phyloP scores from a whole-genome alignment of 805 yeast species.

The Hemisphaericaspora nanyangensis region DNA sequence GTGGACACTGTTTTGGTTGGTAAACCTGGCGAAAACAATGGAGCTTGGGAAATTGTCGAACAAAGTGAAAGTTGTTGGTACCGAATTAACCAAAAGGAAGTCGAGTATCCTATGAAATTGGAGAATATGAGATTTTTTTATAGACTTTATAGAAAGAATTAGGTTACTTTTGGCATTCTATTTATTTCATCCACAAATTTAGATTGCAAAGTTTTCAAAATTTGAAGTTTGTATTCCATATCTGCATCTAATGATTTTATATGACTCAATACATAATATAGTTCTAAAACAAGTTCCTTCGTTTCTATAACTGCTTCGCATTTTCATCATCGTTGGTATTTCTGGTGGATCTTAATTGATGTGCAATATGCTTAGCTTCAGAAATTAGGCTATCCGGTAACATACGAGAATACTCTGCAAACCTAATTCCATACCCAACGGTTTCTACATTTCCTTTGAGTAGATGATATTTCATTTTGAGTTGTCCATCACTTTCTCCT shows the following conservation, averaged over 20 bases:
- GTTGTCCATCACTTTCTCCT: slow-evolving; percentile 9
- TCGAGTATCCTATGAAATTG: slow-evolving; percentile 60
- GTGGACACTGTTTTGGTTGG: slow-evolving; percentile 71
- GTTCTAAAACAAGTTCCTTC: slow-evolving; percentile 8
- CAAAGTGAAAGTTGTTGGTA: slow-evolving; percentile 81
- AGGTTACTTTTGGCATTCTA: slow-evolving; percentile 2
- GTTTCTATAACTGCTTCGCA: not conserved
- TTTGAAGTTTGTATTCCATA: slow-evolving; percentile 1
- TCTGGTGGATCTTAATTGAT: slow-evolving; percentile 1
- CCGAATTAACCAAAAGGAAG: slow-evolving; percentile 46
- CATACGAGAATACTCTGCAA: slow-evolving; percentile 15
- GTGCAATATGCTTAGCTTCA: slow-evolving; percentile 21
- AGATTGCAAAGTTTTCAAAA: slow-evolving; percentile 5
- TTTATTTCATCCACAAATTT: slow-evolving; percentile 9
- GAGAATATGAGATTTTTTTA: slow-evolving; percentile 89
- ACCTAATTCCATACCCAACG: slow-evolving; percentile 27
- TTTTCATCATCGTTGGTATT: slow-evolving; percentile 1
- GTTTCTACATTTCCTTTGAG: slow-evolving; percentile 14
- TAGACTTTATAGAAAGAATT: slow-evolving; percentile 62
- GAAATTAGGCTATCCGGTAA: slow-evolving; percentile 20
- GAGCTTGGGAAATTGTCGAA: slow-evolving; percentile 64
- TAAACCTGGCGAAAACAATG: slow-evolving; percentile 33
- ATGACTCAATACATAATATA: slow-evolving; percentile 8
- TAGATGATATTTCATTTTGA: slow-evolving; percentile 29
- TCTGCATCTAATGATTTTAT: slow-evolving; percentile 1